Evolutionary conservation across 805 yeast species (phyloP).

Genomic region (Peterozyma xylosa): DNA sequence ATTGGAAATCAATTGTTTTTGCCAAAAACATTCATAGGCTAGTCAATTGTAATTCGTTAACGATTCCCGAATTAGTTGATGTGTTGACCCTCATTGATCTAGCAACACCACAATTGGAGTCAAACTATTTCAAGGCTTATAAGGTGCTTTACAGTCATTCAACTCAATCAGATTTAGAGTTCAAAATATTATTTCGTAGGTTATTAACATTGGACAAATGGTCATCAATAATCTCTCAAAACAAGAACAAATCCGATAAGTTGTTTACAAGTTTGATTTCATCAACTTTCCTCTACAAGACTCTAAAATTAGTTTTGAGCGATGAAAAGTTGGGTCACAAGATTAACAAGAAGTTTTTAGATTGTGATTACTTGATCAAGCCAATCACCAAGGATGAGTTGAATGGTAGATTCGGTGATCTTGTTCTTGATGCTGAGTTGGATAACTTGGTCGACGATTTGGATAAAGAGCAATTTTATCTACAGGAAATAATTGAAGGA

Average conservation of each 20-base stretch:
- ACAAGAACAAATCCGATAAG: constrained; percentile 31
- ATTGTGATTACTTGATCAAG: constrained; percentile 11
- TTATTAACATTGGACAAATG: constrained; percentile 48
- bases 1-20: constrained; percentile 4
- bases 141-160: constrained; percentile 34
- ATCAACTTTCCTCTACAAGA: constrained; percentile 36
- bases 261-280: constrained; percentile 28
- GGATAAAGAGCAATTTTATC: not conserved
- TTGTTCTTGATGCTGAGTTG: constrained; percentile 5
- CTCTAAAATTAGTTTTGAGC: constrained; percentile 24
- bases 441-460: constrained; percentile 10
- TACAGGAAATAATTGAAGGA: constrained; percentile 10
- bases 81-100: constrained; percentile 39
- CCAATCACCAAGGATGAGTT: constrained; percentile 2
- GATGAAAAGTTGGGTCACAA: constrained; percentile 15
- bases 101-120: constrained; percentile 15
- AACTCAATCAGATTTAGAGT: constrained; percentile 20
- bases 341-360: constrained; percentile 19
- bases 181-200: constrained; percentile 48
- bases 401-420: constrained; percentile 6
- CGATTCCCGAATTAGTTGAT: constrained; percentile 40
- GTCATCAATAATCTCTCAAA: constrained; percentile 27
- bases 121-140: constrained; percentile 38
- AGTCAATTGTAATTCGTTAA: constrained; percentile 29
- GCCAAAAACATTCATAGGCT: constrained; percentile 19